phyloP scores from a whole-genome alignment of 2,329 filamentous ascomycete genomes.

The Macroventuria anomochaeta region DNA sequence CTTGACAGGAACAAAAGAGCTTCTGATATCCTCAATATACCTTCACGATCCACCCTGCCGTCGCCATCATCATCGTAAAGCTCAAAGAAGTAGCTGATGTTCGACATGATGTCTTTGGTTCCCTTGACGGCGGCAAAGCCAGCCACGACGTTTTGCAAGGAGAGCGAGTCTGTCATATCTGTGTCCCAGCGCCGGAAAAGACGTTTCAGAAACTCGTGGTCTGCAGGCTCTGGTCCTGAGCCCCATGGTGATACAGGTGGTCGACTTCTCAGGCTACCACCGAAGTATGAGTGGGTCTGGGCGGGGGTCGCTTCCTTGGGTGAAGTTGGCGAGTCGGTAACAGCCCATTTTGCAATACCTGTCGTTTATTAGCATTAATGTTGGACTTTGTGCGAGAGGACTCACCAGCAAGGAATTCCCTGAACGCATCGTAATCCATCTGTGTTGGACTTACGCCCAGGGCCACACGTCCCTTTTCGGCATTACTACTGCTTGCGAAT shows the following conservation, averaged over 20 bases:
- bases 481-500: constrained; percentile 58
- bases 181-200: constrained; percentile 89
- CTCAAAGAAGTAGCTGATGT: constrained; percentile 97
- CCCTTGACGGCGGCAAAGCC: constrained; percentile 92
- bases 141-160: constrained; percentile 88
- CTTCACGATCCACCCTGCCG: constrained; percentile 91
- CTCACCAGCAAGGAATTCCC: constrained; percentile 82
- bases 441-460: constrained; percentile 86
- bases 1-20: constrained; percentile 90
- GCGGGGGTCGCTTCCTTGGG: constrained; percentile 59
- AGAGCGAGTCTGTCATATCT: constrained; percentile 77
- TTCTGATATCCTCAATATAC: constrained; percentile 93
- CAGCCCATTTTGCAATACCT: constrained; percentile 89
- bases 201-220: constrained; percentile 92
- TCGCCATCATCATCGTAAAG: constrained; percentile 93
- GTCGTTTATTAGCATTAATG: neutral
- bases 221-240: constrained; percentile 72
- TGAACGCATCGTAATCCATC: constrained; percentile 97
- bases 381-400: accelerated
- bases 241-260: constrained; percentile 63
- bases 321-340: constrained; percentile 79
- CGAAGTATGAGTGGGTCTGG: constrained; percentile 65
- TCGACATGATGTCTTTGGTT: constrained; percentile 94
- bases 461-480: constrained; percentile 85
- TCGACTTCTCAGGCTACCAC: constrained; percentile 50